A percentile compares a stretch with the other conserved stretches of the same genome.
Conservation (phyloP, 495 filamentous ascomycete species). For the Hypoxylon fragiforme region DNA sequence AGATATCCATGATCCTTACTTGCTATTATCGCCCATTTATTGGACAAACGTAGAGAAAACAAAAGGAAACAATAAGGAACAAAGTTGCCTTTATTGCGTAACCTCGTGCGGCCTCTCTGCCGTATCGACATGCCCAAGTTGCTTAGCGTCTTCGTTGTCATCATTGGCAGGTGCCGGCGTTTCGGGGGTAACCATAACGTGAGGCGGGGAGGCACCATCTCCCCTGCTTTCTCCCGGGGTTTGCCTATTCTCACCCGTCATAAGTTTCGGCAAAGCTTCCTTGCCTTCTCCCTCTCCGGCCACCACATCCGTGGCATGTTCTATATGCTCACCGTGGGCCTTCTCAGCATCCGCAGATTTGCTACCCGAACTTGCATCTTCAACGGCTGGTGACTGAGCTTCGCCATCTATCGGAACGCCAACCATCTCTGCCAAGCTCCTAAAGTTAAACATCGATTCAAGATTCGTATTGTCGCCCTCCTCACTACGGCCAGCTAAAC, state of each 20-base stretch:
- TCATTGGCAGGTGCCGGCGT: conserved; percentile 38
- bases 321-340: conserved; percentile 33
- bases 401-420: conserved; percentile 55
- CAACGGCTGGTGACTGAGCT: conserved; percentile 8
- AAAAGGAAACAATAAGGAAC: not conserved
- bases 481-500: conserved; percentile 45
- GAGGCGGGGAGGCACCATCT: conserved; percentile 29
- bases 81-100: conserved; percentile 36
- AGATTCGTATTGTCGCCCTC: conserved; percentile 55
- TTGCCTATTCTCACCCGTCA: conserved; percentile 9
- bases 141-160: conserved; percentile 42
- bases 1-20: conserved; percentile 29
- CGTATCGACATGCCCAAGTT: conserved; percentile 40
- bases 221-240: conserved; percentile 2
- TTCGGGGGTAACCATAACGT: conserved; percentile 46
- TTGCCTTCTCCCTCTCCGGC: conserved; percentile 1
- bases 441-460: conserved; percentile 90
- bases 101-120: conserved; percentile 37
- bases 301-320: conserved; percentile 13
- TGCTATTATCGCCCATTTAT: conserved; percentile 7
- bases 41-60: not conserved
- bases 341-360: conserved; percentile 26
- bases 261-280: conserved; percentile 7
- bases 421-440: conserved; percentile 84
- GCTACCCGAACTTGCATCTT: conserved; percentile 6